Evolutionary conservation across 1,284 basidiomycete genomes (phyloP).

Genomic region (Porodaedalea pini): DNA sequence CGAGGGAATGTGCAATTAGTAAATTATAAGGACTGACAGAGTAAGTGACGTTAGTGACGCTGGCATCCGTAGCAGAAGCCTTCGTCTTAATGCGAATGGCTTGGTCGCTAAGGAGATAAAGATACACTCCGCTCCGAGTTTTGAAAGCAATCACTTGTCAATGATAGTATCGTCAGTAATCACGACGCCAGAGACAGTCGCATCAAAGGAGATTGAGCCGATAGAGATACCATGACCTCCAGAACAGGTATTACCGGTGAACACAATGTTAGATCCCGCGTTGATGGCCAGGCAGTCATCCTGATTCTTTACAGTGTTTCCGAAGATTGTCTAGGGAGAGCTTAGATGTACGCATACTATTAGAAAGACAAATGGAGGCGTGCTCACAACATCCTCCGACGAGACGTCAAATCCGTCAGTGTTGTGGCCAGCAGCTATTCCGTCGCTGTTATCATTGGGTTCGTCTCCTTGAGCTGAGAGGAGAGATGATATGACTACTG

Average conservation of each 20-base stretch:
- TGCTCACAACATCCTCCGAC: slow-evolving; percentile 36
- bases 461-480: slow-evolving; percentile 33
- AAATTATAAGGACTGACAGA: slow-evolving; percentile 24
- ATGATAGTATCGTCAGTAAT: slow-evolving; percentile 44
- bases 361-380: slow-evolving; percentile 2
- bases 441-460: slow-evolving; percentile 44
- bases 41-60: slow-evolving; percentile 42
- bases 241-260: slow-evolving; percentile 50
- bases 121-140: neutral
- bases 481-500: neutral
- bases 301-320: slow-evolving; percentile 31
- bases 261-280: slow-evolving; percentile 50
- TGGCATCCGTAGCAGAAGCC: slow-evolving; percentile 35
- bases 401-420: slow-evolving; percentile 40
- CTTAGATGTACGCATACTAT: slow-evolving; percentile 8
- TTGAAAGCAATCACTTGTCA: slow-evolving; percentile 37
- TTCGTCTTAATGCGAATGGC: slow-evolving; percentile 48
- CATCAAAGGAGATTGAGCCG: slow-evolving; percentile 48
- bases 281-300: slow-evolving; percentile 67
- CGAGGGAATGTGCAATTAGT: neutral
- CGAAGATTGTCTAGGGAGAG: slow-evolving; percentile 2
- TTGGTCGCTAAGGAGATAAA: slow-evolving; percentile 31
- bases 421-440: slow-evolving; percentile 35
- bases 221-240: slow-evolving; percentile 61
- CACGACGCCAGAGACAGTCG: slow-evolving; percentile 43